phyloP scores from a whole-genome alignment of 2,329 filamentous ascomycete genomes.

The Alternaria brassicicola region DNA sequence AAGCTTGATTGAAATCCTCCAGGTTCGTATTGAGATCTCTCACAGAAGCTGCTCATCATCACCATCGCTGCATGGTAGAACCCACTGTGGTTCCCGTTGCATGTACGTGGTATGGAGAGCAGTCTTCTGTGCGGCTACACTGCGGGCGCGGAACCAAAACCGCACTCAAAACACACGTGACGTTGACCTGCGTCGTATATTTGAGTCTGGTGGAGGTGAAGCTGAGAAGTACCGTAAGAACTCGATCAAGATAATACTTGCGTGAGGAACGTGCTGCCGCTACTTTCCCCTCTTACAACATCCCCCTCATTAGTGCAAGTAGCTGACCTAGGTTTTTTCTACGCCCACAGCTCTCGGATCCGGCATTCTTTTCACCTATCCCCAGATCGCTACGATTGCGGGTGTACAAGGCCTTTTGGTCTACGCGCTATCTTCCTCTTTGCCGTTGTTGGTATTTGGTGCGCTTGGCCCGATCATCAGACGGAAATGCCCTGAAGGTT shows the following conservation, averaged over 20 bases:
- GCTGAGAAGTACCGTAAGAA: conserved; percentile 96
- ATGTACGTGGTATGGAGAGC: conserved; percentile 13
- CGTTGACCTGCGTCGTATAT: background rate
- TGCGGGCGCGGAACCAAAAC: conserved; percentile 75
- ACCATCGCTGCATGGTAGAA: conserved; percentile 2
- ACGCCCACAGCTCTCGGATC: conserved; percentile 73
- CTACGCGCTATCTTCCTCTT: conserved; percentile 73
- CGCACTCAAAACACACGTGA: conserved; percentile 11
- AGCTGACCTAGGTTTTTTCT: conserved; percentile 44
- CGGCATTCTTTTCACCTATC: conserved; percentile 82
- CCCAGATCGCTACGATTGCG: conserved; percentile 77
- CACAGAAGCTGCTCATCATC: conserved; percentile 31
- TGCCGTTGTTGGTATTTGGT: conserved; percentile 77
- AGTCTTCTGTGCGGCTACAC: conserved; percentile 65
- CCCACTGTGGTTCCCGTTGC: background rate
- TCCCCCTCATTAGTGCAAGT: conserved; percentile 28
- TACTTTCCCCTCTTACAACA: conserved; percentile 56
- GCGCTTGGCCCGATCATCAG: conserved; percentile 77
- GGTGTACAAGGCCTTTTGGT: conserved; percentile 79
- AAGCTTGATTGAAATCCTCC: conserved; percentile 21
- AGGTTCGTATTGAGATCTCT: conserved; percentile 53
- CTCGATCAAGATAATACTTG: conserved; percentile 99
- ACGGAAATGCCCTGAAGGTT: conserved; percentile 79
- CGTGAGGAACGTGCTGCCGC: conserved; percentile 97
- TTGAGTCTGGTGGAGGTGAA: conserved; percentile 56